Percentiles rank a stretch among this genome's conserved stretches.
These are phyloP conservation scores for Cadophora malorum DNA, from an alignment of 2,329 filamentous ascomycete genomes.

Conservation along the genomic window DNA sequence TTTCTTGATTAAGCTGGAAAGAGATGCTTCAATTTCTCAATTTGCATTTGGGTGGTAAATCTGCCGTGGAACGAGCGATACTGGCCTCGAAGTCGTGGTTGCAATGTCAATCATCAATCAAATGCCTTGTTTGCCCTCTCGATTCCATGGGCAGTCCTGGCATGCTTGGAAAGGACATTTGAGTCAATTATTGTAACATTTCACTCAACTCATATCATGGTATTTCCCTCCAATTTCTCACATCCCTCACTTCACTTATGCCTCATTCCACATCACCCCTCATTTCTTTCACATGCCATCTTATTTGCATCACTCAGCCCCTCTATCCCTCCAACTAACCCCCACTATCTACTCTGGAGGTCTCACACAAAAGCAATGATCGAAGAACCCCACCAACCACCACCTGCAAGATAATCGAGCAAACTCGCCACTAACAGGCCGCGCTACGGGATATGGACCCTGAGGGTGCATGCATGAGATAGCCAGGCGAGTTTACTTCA, in stretches of 20 bases:
- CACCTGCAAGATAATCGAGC: constrained; percentile 59
- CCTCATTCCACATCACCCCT: background rate
- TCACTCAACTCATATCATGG: too few species aligned
- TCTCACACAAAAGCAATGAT: background rate
- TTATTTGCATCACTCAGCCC: constrained; percentile 7
- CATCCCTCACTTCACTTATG: background rate
- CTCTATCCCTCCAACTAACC: background rate
- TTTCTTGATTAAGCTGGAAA: too few species aligned
- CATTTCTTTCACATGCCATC: constrained; percentile 22
- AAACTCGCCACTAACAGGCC: constrained; percentile 66
- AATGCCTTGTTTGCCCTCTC: background rate
- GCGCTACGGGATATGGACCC: constrained; percentile 60
- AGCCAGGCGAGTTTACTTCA: constrained; percentile 64
- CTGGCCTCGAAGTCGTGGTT: too few species aligned
- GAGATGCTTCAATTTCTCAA: too few species aligned
- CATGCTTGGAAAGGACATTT: constrained; percentile 56
- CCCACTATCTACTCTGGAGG: background rate
- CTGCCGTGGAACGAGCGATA: too few species aligned
- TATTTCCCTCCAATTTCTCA: background rate
- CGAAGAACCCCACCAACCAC: background rate
- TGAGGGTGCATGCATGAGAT: constrained; percentile 57
- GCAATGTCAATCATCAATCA: too few species aligned
- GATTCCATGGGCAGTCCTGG: constrained; percentile 50
- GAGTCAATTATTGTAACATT: background rate
- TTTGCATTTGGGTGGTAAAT: too few species aligned